phyloP scores from a whole-genome alignment of 129 eudicot species.

The Rutidosis leptorrhynchoides region DNA sequence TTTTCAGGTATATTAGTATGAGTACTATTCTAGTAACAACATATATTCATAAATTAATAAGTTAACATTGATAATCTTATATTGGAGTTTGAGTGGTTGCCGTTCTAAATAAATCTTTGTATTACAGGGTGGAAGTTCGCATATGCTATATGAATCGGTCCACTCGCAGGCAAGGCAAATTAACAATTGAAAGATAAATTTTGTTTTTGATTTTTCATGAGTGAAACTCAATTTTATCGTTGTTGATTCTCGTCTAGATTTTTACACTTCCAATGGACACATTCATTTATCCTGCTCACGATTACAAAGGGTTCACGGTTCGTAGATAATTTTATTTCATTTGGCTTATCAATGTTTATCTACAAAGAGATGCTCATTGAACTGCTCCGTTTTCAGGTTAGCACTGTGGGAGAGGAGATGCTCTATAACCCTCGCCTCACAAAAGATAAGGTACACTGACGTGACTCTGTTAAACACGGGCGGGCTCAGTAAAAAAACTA shows the following conservation, averaged over 20 bases:
- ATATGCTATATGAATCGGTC: slow-evolving; percentile 76
- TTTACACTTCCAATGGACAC: slow-evolving; percentile 89
- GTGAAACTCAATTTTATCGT: slow-evolving; percentile 12
- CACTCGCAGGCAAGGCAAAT: slow-evolving; percentile 81
- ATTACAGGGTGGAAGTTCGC: slow-evolving; percentile 92
- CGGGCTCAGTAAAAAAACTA: too few relatives aligned
- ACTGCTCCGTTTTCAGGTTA: slow-evolving; percentile 47
- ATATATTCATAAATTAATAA: not conserved
- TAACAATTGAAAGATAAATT: slow-evolving; percentile 1
- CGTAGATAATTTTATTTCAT: slow-evolving; percentile 17
- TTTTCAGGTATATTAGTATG: slow-evolving; percentile 63
- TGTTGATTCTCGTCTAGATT: slow-evolving; percentile 50
- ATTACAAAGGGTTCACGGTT: slow-evolving; percentile 93
- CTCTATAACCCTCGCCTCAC: slow-evolving; percentile 79
- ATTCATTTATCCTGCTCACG: slow-evolving; percentile 90
- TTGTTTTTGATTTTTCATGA: not conserved
- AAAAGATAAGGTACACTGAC: slow-evolving; percentile 72
- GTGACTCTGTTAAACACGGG: too few relatives aligned
- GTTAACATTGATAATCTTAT: slow-evolving; percentile 11
- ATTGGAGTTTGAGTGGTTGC: slow-evolving; percentile 86
- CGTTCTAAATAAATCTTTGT: not conserved
- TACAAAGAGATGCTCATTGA: slow-evolving; percentile 23
- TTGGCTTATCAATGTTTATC: not conserved
- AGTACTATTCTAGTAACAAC: not conserved
- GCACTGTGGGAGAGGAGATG: slow-evolving; percentile 94